Evolutionary conservation across 2,329 filamentous ascomycete species (phyloP).

Genomic region (Mycosphaerelloides madeirae): DNA sequence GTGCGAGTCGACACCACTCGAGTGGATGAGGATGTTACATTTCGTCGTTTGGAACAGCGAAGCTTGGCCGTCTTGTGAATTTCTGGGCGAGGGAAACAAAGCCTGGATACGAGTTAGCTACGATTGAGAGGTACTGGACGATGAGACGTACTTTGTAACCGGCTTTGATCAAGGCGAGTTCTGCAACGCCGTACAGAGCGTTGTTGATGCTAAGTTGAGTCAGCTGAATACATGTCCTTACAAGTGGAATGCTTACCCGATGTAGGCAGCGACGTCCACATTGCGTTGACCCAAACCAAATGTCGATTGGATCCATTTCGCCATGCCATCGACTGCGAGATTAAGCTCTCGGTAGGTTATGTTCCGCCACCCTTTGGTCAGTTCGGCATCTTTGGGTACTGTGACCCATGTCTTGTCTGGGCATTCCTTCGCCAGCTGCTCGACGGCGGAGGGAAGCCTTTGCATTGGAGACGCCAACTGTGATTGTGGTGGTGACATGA

Average conservation of each 20-base stretch:
- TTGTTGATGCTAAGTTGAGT: slow-evolving; percentile 13
- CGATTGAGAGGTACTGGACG: too few species aligned
- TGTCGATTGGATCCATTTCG: slow-evolving; percentile 14
- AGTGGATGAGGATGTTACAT: slow-evolving; percentile 14
- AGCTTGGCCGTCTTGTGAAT: slow-evolving; percentile 15
- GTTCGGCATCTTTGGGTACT: slow-evolving; percentile 14
- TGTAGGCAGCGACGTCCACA: slow-evolving; percentile 23
- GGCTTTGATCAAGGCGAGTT: slow-evolving; percentile 21
- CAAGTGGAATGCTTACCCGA: slow-evolving; percentile 8
- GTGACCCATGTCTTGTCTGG: slow-evolving; percentile 20
- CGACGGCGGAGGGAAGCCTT: slow-evolving; percentile 16
- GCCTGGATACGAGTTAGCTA: background rate
- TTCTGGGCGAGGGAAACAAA: slow-evolving; percentile 15
- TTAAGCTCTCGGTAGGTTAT: slow-evolving; percentile 13
- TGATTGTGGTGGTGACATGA: too few species aligned
- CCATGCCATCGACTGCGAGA: slow-evolving; percentile 14
- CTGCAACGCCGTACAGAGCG: slow-evolving; percentile 19
- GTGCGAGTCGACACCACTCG: slow-evolving; percentile 14
- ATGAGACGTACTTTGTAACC: slow-evolving; percentile 19
- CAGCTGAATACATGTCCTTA: background rate
- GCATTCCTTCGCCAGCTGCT: slow-evolving; percentile 16
- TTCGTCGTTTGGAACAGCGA: slow-evolving; percentile 16
- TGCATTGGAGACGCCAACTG: background rate
- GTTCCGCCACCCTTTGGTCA: slow-evolving; percentile 15
- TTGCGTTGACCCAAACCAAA: slow-evolving; percentile 19